These are phyloP conservation scores for Lachancea waltii DNA, from an alignment of 805 yeast species.

Conservation along the genomic window DNA sequence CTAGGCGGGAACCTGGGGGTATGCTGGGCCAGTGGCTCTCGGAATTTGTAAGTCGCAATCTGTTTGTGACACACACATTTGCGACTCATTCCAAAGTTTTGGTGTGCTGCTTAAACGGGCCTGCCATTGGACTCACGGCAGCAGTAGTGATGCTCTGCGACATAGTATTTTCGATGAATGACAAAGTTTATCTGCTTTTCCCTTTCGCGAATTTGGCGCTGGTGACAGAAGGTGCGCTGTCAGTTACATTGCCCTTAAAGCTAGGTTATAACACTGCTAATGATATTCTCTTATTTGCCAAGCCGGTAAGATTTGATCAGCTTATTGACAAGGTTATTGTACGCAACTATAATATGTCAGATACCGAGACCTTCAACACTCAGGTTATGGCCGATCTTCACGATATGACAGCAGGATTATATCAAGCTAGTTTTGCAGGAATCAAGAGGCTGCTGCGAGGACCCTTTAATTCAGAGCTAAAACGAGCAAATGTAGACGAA, in stretches of 20 bases:
- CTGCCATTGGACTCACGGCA: constrained; percentile 73
- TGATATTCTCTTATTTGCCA: constrained; percentile 65
- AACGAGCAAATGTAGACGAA: constrained; percentile 56
- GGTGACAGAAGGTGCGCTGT: constrained; percentile 75
- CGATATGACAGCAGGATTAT: constrained; percentile 31
- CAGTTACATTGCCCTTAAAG: constrained; percentile 60
- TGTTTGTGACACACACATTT: constrained; percentile 59
- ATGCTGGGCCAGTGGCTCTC: constrained; percentile 43
- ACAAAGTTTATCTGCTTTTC: constrained; percentile 49
- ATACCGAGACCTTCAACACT: constrained; percentile 43
- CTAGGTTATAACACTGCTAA: constrained; percentile 67
- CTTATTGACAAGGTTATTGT: constrained; percentile 59
- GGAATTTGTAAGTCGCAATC: constrained; percentile 63
- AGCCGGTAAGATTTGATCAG: constrained; percentile 56
- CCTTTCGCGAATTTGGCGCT: constrained; percentile 82
- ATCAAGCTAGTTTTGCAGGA: constrained; percentile 38
- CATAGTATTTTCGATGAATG: constrained; percentile 61
- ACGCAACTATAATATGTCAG: constrained; percentile 41
- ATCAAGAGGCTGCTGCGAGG: constrained; percentile 37
- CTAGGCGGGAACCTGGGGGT: constrained; percentile 11
- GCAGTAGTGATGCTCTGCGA: constrained; percentile 74
- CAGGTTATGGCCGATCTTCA: constrained; percentile 37
- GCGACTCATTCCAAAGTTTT: constrained; percentile 65
- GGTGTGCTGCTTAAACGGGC: constrained; percentile 76
- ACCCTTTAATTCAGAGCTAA: constrained; percentile 30